phyloP scores from a whole-genome alignment of 1,139 yeast species.

The Saccharomyces hybrid region DNA sequence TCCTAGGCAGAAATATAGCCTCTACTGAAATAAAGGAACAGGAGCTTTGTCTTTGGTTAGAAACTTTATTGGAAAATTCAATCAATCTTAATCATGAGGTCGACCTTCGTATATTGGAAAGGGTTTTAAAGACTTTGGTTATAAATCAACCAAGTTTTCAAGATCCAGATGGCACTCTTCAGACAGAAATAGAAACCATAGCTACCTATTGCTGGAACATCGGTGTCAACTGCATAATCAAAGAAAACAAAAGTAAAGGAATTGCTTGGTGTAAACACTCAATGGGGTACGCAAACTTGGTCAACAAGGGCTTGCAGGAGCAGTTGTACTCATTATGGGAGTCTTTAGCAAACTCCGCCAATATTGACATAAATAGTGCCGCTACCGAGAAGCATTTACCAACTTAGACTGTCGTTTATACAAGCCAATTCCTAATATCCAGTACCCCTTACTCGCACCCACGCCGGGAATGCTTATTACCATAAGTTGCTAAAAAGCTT shows the following conservation, averaged over 20 bases:
- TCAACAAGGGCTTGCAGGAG: slow-evolving; percentile 10
- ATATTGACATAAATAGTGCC: slow-evolving; percentile 40
- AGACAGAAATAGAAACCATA: slow-evolving; percentile 17
- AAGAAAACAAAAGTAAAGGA: slow-evolving; percentile 11
- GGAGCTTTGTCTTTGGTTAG: slow-evolving; percentile 10
- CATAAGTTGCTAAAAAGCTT: slow-evolving; percentile 23
- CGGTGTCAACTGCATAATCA: slow-evolving; percentile 20
- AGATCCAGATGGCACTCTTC: background rate
- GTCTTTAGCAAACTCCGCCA: slow-evolving; percentile 36
- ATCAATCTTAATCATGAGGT: background rate
- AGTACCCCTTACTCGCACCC: background rate
- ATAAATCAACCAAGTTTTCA: background rate
- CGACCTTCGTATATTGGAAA: background rate
- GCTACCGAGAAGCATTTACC: background rate
- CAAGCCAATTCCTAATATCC: background rate
- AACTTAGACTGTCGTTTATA: background rate
- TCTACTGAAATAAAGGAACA: background rate
- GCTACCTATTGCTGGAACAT: slow-evolving; percentile 24
- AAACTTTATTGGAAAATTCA: slow-evolving; percentile 4
- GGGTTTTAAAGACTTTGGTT: background rate
- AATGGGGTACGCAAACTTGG: slow-evolving; percentile 13
- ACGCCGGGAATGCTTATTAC: too few species aligned
- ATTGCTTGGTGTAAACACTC: slow-evolving; percentile 18
- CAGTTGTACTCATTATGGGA: slow-evolving; percentile 19
- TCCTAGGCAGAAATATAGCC: slow-evolving; percentile 7